These are phyloP conservation scores for Kluyveromyces wickerhamii DNA, from an alignment of 805 yeast genomes.

Conservation along the genomic window DNA sequence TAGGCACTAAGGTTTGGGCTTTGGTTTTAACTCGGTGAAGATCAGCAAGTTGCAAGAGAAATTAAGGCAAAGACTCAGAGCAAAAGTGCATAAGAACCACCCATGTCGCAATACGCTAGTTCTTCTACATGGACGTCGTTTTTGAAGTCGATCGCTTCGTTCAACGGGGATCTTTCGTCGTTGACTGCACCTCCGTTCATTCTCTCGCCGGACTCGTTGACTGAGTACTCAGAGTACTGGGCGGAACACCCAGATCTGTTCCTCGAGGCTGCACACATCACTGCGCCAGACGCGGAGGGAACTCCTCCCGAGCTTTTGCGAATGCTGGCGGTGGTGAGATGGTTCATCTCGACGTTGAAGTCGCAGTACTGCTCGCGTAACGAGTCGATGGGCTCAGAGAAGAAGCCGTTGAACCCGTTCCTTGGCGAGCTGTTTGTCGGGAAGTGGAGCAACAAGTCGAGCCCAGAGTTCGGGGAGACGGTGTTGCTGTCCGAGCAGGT, in stretches of 20 bases:
- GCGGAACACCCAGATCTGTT: constrained; percentile 84
- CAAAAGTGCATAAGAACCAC: too few relatives aligned
- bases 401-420: constrained; percentile 95
- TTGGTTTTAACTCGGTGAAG: not conserved
- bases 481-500: constrained; percentile 84
- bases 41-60: not conserved
- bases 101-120: constrained; percentile 30
- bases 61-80: too few relatives aligned
- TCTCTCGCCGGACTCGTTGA: constrained; percentile 78
- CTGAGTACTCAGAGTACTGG: constrained; percentile 95
- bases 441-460: constrained; percentile 60
- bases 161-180: constrained; percentile 88
- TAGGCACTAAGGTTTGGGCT: too few relatives aligned
- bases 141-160: constrained; percentile 81
- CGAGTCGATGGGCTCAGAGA: constrained; percentile 90
- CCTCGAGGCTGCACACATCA: constrained; percentile 53
- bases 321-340: constrained; percentile 72
- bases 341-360: constrained; percentile 87
- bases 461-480: constrained; percentile 62
- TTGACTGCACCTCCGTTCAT: constrained; percentile 97
- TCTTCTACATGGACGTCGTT: constrained; percentile 83
- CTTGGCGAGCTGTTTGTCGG: constrained; percentile 93
- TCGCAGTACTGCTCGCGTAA: constrained; percentile 91
- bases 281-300: constrained; percentile 33
- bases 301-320: constrained; percentile 41